Conservation (phyloP, 2,329 filamentous ascomycete species). For the Fusarium fujikuroi region DNA sequence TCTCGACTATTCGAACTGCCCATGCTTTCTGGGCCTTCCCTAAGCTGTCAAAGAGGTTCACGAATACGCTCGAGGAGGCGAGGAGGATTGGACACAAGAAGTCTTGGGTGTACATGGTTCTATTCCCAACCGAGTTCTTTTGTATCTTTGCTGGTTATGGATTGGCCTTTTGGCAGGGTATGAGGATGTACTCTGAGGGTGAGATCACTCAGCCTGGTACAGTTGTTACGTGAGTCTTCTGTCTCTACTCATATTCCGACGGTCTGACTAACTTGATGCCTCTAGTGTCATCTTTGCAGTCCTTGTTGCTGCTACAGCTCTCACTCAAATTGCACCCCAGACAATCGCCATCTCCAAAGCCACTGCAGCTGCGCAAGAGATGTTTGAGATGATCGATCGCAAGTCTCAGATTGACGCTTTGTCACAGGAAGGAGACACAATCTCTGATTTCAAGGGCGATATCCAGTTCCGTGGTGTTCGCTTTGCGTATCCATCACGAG, state of each 20-base stretch:
- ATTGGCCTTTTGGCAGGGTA: slow-evolving; percentile 63
- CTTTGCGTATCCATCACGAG: slow-evolving; percentile 68
- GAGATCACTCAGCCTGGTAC: slow-evolving; percentile 58
- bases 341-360: slow-evolving; percentile 58
- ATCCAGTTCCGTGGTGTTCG: slow-evolving; percentile 60
- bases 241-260: fast-evolving
- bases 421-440: slow-evolving; percentile 48
- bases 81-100: slow-evolving; percentile 55
- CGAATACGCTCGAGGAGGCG: slow-evolving; percentile 55
- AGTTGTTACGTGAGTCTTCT: slow-evolving; percentile 56
- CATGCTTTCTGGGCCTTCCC: slow-evolving; percentile 63
- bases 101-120: slow-evolving; percentile 54
- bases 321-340: slow-evolving; percentile 61
- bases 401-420: slow-evolving; percentile 56
- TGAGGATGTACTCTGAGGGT: slow-evolving; percentile 57
- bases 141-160: slow-evolving; percentile 60
- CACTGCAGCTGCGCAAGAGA: slow-evolving; percentile 57
- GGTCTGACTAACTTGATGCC: not conserved
- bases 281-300: slow-evolving; percentile 59
- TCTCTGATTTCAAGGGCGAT: slow-evolving; percentile 51
- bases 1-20: slow-evolving; percentile 60
- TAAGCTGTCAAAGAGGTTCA: slow-evolving; percentile 55
- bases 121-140: slow-evolving; percentile 60
- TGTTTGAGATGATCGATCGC: slow-evolving; percentile 61
- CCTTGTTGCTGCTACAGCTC: slow-evolving; percentile 56